These are phyloP conservation scores for Penicillium flavigenum DNA, from an alignment of 495 filamentous ascomycete genomes.

Conservation along the genomic window DNA sequence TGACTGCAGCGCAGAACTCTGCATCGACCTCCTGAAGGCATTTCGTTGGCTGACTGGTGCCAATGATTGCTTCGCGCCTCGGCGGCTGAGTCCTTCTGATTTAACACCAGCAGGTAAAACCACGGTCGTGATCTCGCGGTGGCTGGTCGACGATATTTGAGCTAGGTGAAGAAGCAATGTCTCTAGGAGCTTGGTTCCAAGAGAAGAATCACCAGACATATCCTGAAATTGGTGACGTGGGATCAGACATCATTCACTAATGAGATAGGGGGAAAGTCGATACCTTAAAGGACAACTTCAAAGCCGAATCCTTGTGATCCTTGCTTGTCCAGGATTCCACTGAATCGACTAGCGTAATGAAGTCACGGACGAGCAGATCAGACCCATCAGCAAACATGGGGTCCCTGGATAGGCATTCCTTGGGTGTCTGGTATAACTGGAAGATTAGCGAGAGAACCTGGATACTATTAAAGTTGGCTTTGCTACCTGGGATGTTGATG, in stretches of 20 bases:
- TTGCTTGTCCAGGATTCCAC: conserved; percentile 32
- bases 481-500: conserved; percentile 22
- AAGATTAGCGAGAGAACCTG: conserved; percentile 5
- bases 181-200: conserved; percentile 16
- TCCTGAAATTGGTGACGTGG: conserved; percentile 12
- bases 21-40: conserved; percentile 12
- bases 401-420: conserved; percentile 27
- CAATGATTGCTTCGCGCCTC: background rate
- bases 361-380: conserved; percentile 14
- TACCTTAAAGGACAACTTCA: conserved; percentile 35
- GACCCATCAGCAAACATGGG: conserved; percentile 19
- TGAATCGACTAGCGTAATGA: conserved; percentile 23
- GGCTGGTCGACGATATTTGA: conserved; percentile 15
- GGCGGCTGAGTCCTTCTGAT: conserved; percentile 3
- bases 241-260: background rate
- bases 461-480: background rate
- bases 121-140: conserved; percentile 26
- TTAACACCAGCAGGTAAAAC: conserved; percentile 18
- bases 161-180: conserved; percentile 25
- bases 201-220: conserved; percentile 1
- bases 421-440: conserved; percentile 13
- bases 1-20: conserved; percentile 18
- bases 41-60: conserved; percentile 4
- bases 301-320: conserved; percentile 14
- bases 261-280: background rate